Conservation (phyloP, 306 rosid genomes). For the Boehmeria nivea region DNA sequence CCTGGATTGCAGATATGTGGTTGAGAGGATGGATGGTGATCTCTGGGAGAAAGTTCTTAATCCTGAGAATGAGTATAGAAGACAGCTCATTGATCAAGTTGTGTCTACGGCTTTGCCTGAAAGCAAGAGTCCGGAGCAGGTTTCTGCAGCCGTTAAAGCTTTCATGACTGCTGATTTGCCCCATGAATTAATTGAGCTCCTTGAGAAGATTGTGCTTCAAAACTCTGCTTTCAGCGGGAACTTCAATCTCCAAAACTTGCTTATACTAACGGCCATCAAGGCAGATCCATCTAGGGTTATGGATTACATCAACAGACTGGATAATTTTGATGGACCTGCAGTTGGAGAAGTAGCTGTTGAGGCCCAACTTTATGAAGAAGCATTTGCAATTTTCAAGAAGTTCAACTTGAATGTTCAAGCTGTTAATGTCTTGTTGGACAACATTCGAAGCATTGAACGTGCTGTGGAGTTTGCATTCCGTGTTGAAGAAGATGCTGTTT, state of each 20-base stretch:
- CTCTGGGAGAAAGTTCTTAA: slow-evolving; percentile 90
- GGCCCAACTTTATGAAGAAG: slow-evolving; percentile 89
- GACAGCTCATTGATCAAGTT: slow-evolving; percentile 98
- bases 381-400: slow-evolving; percentile 93
- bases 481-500: slow-evolving; percentile 98
- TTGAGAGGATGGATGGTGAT: slow-evolving; percentile 96
- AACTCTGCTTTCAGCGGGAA: slow-evolving; percentile 99
- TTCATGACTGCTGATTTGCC: slow-evolving; percentile 99
- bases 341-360: slow-evolving; percentile 98
- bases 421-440: slow-evolving; percentile 85
- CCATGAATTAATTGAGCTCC: slow-evolving; percentile 97
- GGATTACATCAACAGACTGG: slow-evolving; percentile 92
- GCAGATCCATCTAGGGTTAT: slow-evolving; percentile 98
- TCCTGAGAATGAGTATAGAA: slow-evolving; percentile 83
- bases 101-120: slow-evolving; percentile 98
- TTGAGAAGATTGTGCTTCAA: slow-evolving; percentile 98
- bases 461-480: slow-evolving; percentile 99
- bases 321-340: slow-evolving; percentile 97
- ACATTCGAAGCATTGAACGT: slow-evolving; percentile 80
- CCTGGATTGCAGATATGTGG: slow-evolving; percentile 71
- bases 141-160: slow-evolving; percentile 98
- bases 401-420: slow-evolving; percentile 98
- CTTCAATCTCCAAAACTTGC: slow-evolving; percentile 93
- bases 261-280: slow-evolving; percentile 92
- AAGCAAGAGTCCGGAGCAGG: slow-evolving; percentile 99